Base-by-base conservation (phyloP, 164 flowering plant species). In the Malania oleifera region DNA sequence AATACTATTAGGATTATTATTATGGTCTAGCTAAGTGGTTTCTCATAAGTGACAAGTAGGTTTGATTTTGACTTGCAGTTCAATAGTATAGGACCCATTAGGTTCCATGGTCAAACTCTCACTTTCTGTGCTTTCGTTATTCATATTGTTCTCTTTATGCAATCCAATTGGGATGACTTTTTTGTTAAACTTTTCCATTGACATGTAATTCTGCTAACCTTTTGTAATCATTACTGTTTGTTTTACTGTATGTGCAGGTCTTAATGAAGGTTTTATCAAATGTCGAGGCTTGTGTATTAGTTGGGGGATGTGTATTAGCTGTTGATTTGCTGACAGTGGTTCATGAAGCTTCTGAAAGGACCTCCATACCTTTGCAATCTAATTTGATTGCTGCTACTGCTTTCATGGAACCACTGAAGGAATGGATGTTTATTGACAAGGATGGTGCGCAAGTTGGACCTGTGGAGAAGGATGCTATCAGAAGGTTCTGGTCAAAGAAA, bases 301-400 rank as follows among this genome's bases (percentile, higher is more conserved):
- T 95, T 67, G 99, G 99, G 53, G 99, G 99, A 2, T 90, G 97
- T 72, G 99, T 95, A 0, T 78, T 95, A 54, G 89, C 99, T 59
- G 99, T 91, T 60, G 99, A 95, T 84, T 73, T 95, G 49, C 80
- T 95, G 57, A 95, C 97, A 13, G 82, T 68, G 20, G 91, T 82
- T 62, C 99, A 95, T 77, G 99, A 85, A 78, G 83, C 96, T 70
- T 86, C 95, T 61, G 97, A 95, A 67, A 82, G 97, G 74, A 90
- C 96, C 5, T 76, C 97, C 55, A 95, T 95, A 57, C 99, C 99
- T 59, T 77, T 95, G 75, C 96, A 95, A 58, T 95, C 99, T 31
- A 95, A 95, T 72, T 71, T 95, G 71, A 75, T 95, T 60, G 99
- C 99, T 64, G 97, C 97, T 50, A 77, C 88, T 68, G 99, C 99